A percentile compares a stretch with the other conserved stretches of the same genome.
phyloP scores from a whole-genome alignment of 306 rosid genomes.

The Dryas octopetala region DNA sequence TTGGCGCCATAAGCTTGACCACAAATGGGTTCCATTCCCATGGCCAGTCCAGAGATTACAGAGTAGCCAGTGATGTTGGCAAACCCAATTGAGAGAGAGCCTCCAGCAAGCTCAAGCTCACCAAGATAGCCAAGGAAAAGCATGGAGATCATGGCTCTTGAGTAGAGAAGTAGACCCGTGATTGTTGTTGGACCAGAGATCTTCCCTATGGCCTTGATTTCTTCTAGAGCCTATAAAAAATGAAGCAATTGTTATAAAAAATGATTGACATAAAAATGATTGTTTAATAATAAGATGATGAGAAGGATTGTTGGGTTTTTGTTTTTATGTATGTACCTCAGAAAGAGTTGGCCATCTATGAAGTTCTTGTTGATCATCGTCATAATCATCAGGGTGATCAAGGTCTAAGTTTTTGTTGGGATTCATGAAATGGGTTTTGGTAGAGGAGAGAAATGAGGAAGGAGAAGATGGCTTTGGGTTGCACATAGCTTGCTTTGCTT shows the following conservation, averaged over 20 bases:
- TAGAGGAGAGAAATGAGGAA: conserved; percentile 45
- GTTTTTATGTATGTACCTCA: conserved; percentile 51
- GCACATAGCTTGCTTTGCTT: conserved; percentile 41
- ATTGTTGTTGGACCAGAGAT: conserved; percentile 81
- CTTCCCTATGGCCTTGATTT: conserved; percentile 78
- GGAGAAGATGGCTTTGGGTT: conserved; percentile 63
- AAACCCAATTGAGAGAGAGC: conserved; percentile 88
- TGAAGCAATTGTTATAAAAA: background rate
- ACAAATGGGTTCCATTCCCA: conserved; percentile 99
- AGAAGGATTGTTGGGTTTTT: background rate
- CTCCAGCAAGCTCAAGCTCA: conserved; percentile 85
- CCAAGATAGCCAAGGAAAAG: conserved; percentile 90
- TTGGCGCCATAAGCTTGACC: conserved; percentile 93
- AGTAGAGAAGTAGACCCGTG: conserved; percentile 72
- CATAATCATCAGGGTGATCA: conserved; percentile 19
- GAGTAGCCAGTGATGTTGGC: conserved; percentile 99
- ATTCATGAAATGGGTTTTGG: conserved; percentile 49
- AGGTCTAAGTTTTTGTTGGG: conserved; percentile 35
- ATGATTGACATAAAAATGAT: background rate
- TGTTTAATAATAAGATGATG: background rate
- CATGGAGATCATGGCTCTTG: conserved; percentile 97
- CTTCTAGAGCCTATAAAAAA: conserved; percentile 59
- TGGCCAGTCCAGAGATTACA: conserved; percentile 87
- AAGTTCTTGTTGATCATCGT: conserved; percentile 41
- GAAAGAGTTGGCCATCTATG: conserved; percentile 75